These are phyloP conservation scores for Porphyrellus sp. DNA, from an alignment of 1,284 basidiomycete genomes.

Conservation along the genomic window DNA sequence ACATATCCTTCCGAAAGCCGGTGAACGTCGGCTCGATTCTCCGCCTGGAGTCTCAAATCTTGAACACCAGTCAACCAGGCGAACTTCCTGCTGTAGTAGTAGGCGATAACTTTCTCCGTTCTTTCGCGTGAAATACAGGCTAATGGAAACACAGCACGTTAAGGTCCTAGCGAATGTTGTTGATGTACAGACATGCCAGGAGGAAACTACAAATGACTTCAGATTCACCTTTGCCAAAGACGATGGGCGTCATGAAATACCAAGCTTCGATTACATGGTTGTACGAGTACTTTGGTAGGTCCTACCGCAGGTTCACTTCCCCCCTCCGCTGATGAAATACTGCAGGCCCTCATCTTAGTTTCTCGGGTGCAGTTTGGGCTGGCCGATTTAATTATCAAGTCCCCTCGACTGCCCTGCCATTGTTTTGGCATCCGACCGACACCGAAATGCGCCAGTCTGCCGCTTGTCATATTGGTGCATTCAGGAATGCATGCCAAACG, in stretches of 20 bases:
- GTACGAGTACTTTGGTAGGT: background rate
- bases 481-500: background rate
- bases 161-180: slow-evolving; percentile 76
- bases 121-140: no score
- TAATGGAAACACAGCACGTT: slow-evolving; percentile 48
- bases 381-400: background rate
- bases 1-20: slow-evolving; percentile 75
- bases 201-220: slow-evolving; percentile 70
- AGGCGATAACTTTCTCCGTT: slow-evolving; percentile 24
- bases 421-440: background rate
- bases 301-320: background rate
- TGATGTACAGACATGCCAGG: slow-evolving; percentile 65
- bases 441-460: background rate
- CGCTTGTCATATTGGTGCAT: background rate
- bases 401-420: background rate
- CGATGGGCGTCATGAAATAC: slow-evolving; percentile 40
- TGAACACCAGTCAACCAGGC: slow-evolving; percentile 48
- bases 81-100: slow-evolving; percentile 53
- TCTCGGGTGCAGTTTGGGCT: background rate
- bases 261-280: no score
- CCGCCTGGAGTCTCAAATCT: slow-evolving; percentile 64
- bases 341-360: background rate
- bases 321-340: background rate
- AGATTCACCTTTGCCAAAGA: slow-evolving; percentile 63
- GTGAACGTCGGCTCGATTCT: slow-evolving; percentile 82